Evolutionary conservation across 805 yeast species (phyloP).

Genomic region (Starmerella sp.): DNA sequence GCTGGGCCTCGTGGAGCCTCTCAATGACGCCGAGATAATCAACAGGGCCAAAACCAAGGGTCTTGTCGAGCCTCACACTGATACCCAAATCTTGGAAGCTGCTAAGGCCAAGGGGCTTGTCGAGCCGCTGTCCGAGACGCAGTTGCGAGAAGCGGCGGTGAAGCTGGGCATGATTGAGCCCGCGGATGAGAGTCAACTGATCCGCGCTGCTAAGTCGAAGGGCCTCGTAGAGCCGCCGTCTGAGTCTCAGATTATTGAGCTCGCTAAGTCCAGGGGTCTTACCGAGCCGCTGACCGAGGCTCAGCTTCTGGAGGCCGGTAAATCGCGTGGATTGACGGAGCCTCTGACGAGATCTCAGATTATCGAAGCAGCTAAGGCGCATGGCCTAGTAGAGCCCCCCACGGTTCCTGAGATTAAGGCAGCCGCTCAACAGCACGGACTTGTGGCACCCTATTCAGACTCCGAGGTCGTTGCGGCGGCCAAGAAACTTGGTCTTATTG

Average conservation of each 20-base stretch:
- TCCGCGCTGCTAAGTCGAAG: conserved; percentile 10
- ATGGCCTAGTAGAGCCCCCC: conserved; percentile 17
- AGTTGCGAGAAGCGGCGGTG: background rate
- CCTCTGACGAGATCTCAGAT: conserved; percentile 8
- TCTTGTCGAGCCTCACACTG: conserved; percentile 7
- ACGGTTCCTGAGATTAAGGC: background rate
- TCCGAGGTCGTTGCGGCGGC: background rate
- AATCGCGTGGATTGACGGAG: background rate
- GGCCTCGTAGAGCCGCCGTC: conserved; percentile 18
- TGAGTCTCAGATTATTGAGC: conserved; percentile 5
- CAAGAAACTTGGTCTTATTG: conserved; percentile 52
- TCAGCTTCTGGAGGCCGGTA: background rate
- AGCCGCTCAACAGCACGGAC: background rate
- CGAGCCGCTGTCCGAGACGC: conserved; percentile 3
- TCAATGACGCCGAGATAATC: background rate
- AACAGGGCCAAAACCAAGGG: background rate
- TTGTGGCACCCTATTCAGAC: background rate
- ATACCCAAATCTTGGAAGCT: conserved; percentile 11
- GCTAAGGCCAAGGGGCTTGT: conserved; percentile 20
- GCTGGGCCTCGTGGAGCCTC: background rate
- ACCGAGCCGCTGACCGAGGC: conserved; percentile 1
- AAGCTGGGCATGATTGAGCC: conserved; percentile 10
- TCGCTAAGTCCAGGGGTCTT: conserved; percentile 7
- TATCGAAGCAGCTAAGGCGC: conserved; percentile 14
- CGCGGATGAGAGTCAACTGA: conserved; percentile 6